Conservation (phyloP, 2,329 filamentous ascomycete species). For the Verticillium longisporum region DNA sequence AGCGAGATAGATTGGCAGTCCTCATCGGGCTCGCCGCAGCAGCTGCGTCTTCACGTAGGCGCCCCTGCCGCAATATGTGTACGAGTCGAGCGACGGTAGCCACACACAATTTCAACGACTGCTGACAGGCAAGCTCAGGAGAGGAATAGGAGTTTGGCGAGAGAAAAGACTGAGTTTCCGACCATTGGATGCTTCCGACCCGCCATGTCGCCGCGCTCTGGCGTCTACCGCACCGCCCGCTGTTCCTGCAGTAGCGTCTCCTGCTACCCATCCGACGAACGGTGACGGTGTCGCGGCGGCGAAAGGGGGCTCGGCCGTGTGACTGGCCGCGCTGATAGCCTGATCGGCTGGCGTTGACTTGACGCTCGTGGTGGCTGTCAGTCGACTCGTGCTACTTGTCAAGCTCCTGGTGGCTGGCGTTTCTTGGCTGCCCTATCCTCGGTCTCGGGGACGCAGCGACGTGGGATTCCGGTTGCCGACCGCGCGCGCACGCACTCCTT, state of each 20-base stretch:
- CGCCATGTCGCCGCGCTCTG: background rate
- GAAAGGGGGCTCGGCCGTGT: background rate
- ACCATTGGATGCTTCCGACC: background rate
- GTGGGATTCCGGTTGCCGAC: background rate
- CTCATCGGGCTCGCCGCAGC: background rate
- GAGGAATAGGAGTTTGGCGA: background rate
- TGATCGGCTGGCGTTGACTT: background rate
- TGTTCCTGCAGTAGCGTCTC: slow-evolving; percentile 11
- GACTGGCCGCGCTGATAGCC: background rate
- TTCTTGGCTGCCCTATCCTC: background rate
- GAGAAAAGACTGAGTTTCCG: background rate
- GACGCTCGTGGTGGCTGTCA: background rate
- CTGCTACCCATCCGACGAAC: background rate
- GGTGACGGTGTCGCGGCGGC: background rate
- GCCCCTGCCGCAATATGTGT: background rate
- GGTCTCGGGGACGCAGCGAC: background rate
- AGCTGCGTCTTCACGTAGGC: background rate
- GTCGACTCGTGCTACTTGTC: background rate
- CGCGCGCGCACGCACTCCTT: background rate
- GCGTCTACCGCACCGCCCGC: background rate
- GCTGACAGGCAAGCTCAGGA: background rate
- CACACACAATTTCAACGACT: background rate
- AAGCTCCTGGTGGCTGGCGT: background rate
- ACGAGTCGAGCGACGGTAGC: background rate
- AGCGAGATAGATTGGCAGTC: background rate